Evolutionary conservation across 345 rosid species (phyloP).

Genomic region (Garcia nutans): DNA sequence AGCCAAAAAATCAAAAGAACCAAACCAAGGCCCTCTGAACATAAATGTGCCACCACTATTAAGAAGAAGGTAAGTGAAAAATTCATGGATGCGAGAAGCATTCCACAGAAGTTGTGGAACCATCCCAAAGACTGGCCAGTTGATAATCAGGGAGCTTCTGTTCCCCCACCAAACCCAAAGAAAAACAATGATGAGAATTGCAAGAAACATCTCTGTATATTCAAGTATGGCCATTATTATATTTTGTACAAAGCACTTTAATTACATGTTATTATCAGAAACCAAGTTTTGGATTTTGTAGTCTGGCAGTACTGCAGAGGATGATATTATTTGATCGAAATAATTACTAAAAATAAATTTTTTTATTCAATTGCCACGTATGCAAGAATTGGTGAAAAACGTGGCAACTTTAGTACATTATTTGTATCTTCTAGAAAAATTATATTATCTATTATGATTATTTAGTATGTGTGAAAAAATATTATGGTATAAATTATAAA

Average conservation of each 20-base stretch:
- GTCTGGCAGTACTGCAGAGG: too few species aligned
- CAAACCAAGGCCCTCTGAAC: constrained; percentile 28
- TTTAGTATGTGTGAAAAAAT: too few species aligned
- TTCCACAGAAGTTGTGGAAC: neutral
- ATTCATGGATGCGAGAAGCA: constrained; percentile 4
- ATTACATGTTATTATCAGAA: neutral
- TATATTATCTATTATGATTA: too few species aligned
- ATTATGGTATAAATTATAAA: too few species aligned
- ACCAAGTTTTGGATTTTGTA: too few species aligned
- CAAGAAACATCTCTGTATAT: neutral
- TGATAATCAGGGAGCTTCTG: neutral
- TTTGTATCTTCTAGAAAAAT: too few species aligned
- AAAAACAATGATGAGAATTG: neutral
- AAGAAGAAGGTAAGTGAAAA: neutral
- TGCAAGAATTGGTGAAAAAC: too few species aligned
- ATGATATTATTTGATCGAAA: too few species aligned
- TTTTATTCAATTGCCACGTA: too few species aligned
- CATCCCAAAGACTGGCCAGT: constrained; percentile 14
- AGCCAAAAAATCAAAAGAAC: neutral
- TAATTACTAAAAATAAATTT: too few species aligned
- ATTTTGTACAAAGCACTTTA: neutral
- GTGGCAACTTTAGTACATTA: too few species aligned
- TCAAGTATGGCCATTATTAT: neutral
- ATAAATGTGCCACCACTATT: constrained; percentile 5
- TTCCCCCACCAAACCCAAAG: neutral